Conservation (phyloP, 2,329 filamentous ascomycete species). For the Nothophaeocryptopus gaeumannii region DNA sequence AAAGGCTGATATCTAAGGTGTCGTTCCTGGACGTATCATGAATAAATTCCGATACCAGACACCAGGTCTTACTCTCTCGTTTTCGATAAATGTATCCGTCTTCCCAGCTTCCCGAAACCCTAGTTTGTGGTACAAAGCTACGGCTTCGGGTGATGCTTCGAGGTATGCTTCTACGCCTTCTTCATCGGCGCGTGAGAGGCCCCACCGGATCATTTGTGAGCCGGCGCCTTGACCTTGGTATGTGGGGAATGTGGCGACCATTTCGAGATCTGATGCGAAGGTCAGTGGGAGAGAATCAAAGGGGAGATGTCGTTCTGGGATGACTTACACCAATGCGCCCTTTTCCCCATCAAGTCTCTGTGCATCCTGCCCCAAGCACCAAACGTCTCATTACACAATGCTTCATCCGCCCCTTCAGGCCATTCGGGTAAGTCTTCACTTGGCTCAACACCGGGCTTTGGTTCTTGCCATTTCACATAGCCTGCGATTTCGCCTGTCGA, state of each 20-base stretch:
- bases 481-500: slow-evolving; percentile 20
- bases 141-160: slow-evolving; percentile 37
- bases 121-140: slow-evolving; percentile 39
- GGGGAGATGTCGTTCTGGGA: too few species aligned
- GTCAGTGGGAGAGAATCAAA: too few species aligned
- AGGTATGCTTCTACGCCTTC: slow-evolving; percentile 38
- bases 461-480: slow-evolving; percentile 28
- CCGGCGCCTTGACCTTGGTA: slow-evolving; percentile 41
- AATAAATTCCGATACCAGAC: slow-evolving; percentile 28
- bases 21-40: slow-evolving; percentile 21
- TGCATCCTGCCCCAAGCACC: slow-evolving; percentile 27
- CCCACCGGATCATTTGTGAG: slow-evolving; percentile 38
- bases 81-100: slow-evolving; percentile 29
- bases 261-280: slow-evolving; percentile 28
- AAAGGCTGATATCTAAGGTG: too few species aligned
- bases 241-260: slow-evolving; percentile 37
- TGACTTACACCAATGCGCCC: slow-evolving; percentile 31
- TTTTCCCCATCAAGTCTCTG: slow-evolving; percentile 25
- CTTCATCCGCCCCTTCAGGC: slow-evolving; percentile 26
- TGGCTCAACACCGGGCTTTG: slow-evolving; percentile 18
- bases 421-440: slow-evolving; percentile 24
- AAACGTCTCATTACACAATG: slow-evolving; percentile 29
- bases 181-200: slow-evolving; percentile 38
- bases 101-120: slow-evolving; percentile 30
- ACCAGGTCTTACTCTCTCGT: slow-evolving; percentile 20